Percentiles rank a stretch among this genome's conserved stretches.
Conservation (phyloP, 1,139 yeast species). For the Kodamaea derodonti region DNA sequence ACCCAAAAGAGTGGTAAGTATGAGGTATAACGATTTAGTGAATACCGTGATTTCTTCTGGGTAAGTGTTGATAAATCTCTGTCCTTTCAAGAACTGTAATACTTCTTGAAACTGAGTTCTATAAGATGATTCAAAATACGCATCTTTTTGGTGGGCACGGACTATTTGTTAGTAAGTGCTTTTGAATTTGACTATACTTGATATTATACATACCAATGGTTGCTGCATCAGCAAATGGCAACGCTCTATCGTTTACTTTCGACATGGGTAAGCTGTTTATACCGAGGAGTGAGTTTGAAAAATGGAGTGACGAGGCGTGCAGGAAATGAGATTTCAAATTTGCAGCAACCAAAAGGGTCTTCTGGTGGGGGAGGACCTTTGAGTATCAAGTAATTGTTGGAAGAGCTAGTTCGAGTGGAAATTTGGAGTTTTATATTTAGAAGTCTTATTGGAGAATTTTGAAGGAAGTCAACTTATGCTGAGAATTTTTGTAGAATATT, state of each 20-base stretch:
- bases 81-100: conserved; percentile 56
- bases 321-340: too few relatives aligned
- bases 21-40: conserved; percentile 59
- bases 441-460: too few relatives aligned
- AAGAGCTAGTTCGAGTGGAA: too few relatives aligned
- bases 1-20: conserved; percentile 69
- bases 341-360: too few relatives aligned
- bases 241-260: conserved; percentile 24
- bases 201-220: conserved; percentile 40
- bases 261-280: conserved; percentile 16
- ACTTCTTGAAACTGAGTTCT: conserved; percentile 55
- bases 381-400: too few relatives aligned
- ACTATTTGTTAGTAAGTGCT: conserved; percentile 34
- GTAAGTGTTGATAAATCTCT: conserved; percentile 61
- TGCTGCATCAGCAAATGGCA: conserved; percentile 49
- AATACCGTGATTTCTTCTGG: conserved; percentile 59
- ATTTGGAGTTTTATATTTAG: too few relatives aligned
- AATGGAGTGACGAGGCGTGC: background rate
- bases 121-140: conserved; percentile 59
- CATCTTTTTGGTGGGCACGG: conserved; percentile 86
- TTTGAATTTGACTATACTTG: background rate
- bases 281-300: background rate
- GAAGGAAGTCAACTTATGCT: too few relatives aligned
- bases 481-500: too few relatives aligned
- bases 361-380: too few relatives aligned